Evolutionary conservation across 2,329 filamentous ascomycete genomes (phyloP), one percentile per base, ranked within the genome.

Genomic region (Diaporthe sp.): DNA sequence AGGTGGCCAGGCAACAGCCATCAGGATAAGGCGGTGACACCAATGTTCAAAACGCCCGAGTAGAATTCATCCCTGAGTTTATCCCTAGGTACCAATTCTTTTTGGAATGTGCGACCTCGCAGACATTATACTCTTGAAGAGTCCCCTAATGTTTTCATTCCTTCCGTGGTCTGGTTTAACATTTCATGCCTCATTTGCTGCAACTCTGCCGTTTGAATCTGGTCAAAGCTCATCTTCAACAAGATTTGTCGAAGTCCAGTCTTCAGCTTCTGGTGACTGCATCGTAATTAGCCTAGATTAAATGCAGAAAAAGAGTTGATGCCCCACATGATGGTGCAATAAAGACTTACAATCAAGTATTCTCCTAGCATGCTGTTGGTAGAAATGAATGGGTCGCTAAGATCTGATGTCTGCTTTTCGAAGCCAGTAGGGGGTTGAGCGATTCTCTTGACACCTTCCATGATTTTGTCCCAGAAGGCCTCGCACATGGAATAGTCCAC

Each of bases 401-500:
- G 31, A 39, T 69, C 37, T 12, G 28, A 22, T 22, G 9, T 15
- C 9, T 51, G 49, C 37, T 17, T 55, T 57, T 28, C 67, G 53
- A 28, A n/a, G n/a, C 25, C 51, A 44, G 2, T 31, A 3, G 15
- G 22, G 34, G 37, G 34, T 22, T 70, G 67, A 31, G 67, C 34
- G 25, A 42, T 70, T 28, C 51, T 17, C 37, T 31, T n/a, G 8
- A 70, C 51, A 15, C 34, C 37, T 2, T 70, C 37, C 67, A 57
- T 70, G 51, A 70, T 31, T 2, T 22, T 5, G 13, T 57, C 51
- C 67, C 67, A 70, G 67, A 57, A 57, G 1, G 19, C 17, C 10
- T 4, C 25, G 46, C 51, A 57, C 51, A 70, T 57, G 19, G 67
- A 70, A 25, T 70, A 70, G n/a, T 70, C 67, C 51, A 70, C 67